Base-by-base conservation (phyloP, 805 yeast genomes). In the Candida orba region DNA sequence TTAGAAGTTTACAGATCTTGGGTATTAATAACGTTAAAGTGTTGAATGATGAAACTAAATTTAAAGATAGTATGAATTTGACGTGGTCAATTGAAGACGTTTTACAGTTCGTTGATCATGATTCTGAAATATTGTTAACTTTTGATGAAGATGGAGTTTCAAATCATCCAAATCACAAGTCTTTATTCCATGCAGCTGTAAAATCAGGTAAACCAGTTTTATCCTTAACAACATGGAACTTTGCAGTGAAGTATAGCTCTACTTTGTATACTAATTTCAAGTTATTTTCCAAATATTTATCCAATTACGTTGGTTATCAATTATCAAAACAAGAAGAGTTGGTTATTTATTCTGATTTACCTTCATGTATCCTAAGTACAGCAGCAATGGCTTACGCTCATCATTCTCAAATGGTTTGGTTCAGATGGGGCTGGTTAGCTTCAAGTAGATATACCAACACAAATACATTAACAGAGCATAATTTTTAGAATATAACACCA, bases 381-480 rank as follows among this genome's bases (percentile, higher is more conserved):
- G 73, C 83, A 0, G 84, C 95, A 4, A 88, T 91, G 96, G 66
- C 81, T 3, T 71, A 72, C 50, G 95, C 84, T 3, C 98, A 93
- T 64, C 71, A 71, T 49, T 79, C 95, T 2, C 99, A 93, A 62
- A 85, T 93, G 85, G 90, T 84, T 8, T 91, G 97, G 97, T 93
- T 83, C 62, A 72, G 99, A 52, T 85, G 84, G 67, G 81, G 88
- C 1, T 93, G 97, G 96, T 68, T 93, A 58, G 46, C 76, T 6
- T 63, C 81, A 14, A 83, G 95, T 47, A 71, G 90, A 48, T 91
- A 88, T 63, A 76, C 86, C 69, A 79, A 81, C 36, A 75, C 76
- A 41, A 90, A 91, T 62, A 89, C 85, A 54, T 67, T 86, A 8
- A 25, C 14, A 7, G n/a, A 14, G 9, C n/a, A 38, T 14, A 25